phyloP scores from a whole-genome alignment of 768 basidiomycete genomes.

The Termitomyces eurrhizus region DNA sequence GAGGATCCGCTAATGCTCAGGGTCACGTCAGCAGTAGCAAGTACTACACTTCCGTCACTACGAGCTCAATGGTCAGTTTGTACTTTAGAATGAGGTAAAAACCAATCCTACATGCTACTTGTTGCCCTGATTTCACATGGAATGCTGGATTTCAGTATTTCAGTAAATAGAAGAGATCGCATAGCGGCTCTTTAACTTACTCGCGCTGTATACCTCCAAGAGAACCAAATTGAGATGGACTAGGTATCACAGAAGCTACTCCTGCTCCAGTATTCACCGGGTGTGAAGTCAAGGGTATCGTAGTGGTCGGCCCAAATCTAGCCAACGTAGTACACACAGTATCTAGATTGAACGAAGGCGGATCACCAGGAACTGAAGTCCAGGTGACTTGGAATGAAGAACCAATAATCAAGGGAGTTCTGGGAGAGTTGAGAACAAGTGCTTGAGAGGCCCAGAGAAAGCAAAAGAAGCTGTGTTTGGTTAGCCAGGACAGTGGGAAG shows the following conservation, averaged over 20 bases:
- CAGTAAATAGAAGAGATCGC: neutral
- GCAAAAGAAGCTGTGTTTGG: neutral
- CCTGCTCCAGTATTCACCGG: neutral
- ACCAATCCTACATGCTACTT: neutral
- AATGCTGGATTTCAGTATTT: neutral
- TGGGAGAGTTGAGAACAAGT: neutral
- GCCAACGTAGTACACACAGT: neutral
- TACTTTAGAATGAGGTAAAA: neutral
- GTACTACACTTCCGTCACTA: neutral
- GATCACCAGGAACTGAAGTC: constrained; percentile 3
- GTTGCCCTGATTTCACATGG: neutral
- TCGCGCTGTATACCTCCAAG: neutral
- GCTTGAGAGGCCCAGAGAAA: constrained; percentile 1
- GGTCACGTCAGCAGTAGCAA: neutral
- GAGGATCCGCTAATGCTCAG: neutral
- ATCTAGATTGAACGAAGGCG: constrained; percentile 1
- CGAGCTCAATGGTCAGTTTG: neutral
- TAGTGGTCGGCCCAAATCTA: neutral
- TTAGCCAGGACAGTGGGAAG: neutral
- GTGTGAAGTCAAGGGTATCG: neutral
- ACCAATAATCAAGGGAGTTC: neutral
- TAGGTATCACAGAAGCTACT: neutral
- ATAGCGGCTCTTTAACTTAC: neutral
- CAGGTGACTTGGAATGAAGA: neutral
- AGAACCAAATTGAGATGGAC: neutral